Evolutionary conservation across 106 monocot genomes (phyloP), one percentile per base, ranked within the genome.

Genomic region (Dendrobium nobile): DNA sequence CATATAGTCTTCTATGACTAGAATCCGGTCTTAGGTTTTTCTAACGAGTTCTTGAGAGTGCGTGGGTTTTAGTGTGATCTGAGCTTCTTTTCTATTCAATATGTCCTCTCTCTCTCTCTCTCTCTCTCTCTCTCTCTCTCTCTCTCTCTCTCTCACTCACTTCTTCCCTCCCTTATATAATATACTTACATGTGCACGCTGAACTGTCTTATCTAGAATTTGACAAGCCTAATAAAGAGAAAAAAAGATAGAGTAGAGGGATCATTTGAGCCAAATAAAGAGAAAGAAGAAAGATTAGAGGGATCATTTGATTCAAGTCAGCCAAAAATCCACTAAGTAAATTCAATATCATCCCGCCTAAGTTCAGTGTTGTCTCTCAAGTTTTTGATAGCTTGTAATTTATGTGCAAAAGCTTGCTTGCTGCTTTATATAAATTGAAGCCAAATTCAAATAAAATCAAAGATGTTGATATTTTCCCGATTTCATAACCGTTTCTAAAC

Each of bases 11-110:
- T 61, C 61, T 22, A 61, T 70, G 31, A 70, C 70, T 70, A 33
- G 70, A 13, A 33, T 70, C 70, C 8, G 33, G 70, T 70, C 70
- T 70, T 70, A 70, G 70, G 70, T 70, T 27, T 70, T 70, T 70
- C 70, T 70, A 31, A 70, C 15, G 70, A 70, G 37, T 37, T 16
- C 13, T 37, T 70, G 16, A 31, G 16, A 37, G 27, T 70, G 70
- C 33, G 37, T 70, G 70, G 70, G 37, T 70, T 75, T 75, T 75
- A 75, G 43, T 75, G 43, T 45, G 41, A 20, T 75, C 22, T 75
- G 13, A 41, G 20, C 75, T 75, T 75, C 75, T 75, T 37, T 41
- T 75, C 42, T n/a, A 31, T 19, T 61, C 61, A 61, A 22, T 22
- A 61, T 61, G 7, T 22, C 9, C n/a, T 22, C 61, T 61, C 61